Evolutionary conservation across 148 eudicot species (phyloP).

Genomic region (Rhododendron ovatum): DNA sequence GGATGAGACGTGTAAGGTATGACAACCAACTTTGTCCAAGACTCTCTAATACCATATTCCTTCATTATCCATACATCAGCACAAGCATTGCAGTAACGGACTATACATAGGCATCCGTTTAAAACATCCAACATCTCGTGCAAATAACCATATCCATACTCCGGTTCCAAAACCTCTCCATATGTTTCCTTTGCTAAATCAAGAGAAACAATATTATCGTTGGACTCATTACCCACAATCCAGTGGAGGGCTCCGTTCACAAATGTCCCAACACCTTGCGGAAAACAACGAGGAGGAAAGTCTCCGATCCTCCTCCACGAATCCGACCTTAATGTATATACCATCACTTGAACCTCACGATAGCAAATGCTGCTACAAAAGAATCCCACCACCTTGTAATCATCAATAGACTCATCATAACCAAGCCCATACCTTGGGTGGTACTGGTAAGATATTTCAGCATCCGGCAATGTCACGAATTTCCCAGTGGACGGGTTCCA

Average conservation of each 20-base stretch:
- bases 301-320: not conserved
- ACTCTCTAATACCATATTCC: constrained; percentile 16
- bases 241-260: not conserved
- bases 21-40: not conserved
- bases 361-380: not conserved
- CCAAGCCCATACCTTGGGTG: too few species aligned
- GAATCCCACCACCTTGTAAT: too few species aligned
- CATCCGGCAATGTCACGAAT: too few species aligned
- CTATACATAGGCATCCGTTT: not conserved
- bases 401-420: too few species aligned
- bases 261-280: not conserved
- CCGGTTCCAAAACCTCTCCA: too few species aligned
- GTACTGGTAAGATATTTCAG: too few species aligned
- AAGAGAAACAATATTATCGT: constrained; percentile 2
- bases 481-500: too few species aligned
- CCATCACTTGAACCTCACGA: not conserved
- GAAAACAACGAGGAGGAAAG: not conserved
- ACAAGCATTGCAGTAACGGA: not conserved
- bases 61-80: constrained; percentile 31
- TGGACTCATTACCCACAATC: not conserved
- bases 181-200: constrained; percentile 3
- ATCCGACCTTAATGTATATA: constrained; percentile 15
- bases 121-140: constrained; percentile 9
- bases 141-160: not conserved
- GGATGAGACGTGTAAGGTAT: not conserved